Evolutionary conservation across 176 grass and related monocot genomes (phyloP), one percentile per base, ranked within the genome.

Genomic region (Typha latifolia): DNA sequence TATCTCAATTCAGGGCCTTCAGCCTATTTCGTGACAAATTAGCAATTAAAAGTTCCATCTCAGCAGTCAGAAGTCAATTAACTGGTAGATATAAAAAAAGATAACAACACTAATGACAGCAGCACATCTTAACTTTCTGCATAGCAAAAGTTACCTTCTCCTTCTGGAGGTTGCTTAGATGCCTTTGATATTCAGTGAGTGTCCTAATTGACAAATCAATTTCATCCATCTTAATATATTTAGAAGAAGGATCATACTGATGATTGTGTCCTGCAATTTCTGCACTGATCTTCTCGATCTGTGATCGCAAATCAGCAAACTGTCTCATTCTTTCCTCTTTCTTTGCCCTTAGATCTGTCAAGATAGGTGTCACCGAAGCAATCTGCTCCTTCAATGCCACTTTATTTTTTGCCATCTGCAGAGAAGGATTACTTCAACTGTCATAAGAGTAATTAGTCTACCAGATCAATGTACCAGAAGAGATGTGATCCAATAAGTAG

Each of bases 131-230:
- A 37, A 37, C 34, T 37, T 37, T 37, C 4, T 37, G 3, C 4
- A 37, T 4, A 37, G 4, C 2, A 37, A 37, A 37, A 37, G 34
- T 47, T 83, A 92, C 94, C 85, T 99, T 97, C 21, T 93, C 89
- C 37, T 89, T 90, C 66, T 99, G 83, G 59, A 99, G 82, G 75
- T 66, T 82, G 24, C 66, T 69, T 68, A 99, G 70, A 65, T 93
- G 83, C 32, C 76, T 72, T 78, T 93, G 89, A 87, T 78, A 85
- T 75, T 93, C 89, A 63, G 81, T 70, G 66, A 99, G 84, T 55
- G 74, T 87, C 72, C 83, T 84, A 26, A 82, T 86, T 61, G 94
- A 99, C 69, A 99, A 84, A 81, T 99, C 94, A 84, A 89, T 79
- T 14, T 90, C 78, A 69, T 87, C 82, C 34, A 37, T 37, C 7